These are phyloP conservation scores for Gossypium anomalum DNA, from an alignment of 345 rosid species.

Conservation along the genomic window DNA sequence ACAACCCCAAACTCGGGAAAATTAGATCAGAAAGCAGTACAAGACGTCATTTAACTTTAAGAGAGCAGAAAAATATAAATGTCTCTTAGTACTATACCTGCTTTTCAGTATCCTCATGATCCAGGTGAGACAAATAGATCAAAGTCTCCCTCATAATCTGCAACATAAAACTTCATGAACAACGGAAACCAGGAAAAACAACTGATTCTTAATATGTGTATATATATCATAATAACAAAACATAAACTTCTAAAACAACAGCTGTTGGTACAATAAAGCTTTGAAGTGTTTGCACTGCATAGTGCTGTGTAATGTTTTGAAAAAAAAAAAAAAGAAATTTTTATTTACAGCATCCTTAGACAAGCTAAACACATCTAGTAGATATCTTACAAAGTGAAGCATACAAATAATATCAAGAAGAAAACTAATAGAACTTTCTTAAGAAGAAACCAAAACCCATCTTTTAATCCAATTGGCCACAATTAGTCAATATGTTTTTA, in stretches of 20 bases:
- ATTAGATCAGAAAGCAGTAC: not conserved
- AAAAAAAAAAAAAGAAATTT: not conserved
- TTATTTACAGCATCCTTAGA: not conserved
- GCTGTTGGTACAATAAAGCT: not conserved
- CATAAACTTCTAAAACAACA: not conserved
- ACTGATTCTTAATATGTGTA: not conserved
- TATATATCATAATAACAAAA: not conserved
- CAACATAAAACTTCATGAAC: constrained; percentile 23
- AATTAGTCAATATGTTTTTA: not conserved
- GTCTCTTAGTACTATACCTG: constrained; percentile 46
- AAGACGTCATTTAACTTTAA: not conserved
- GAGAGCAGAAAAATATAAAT: not conserved
- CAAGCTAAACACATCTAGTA: not conserved
- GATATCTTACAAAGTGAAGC: not conserved
- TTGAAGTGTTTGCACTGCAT: not conserved
- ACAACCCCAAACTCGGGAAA: not conserved
- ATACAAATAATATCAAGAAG: not conserved
- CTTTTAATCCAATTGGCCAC: not conserved
- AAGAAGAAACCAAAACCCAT: not conserved
- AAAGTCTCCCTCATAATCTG: constrained; percentile 99
- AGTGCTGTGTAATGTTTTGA: not conserved
- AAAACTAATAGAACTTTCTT: not conserved
- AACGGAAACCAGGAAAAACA: not conserved
- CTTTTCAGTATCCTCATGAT: constrained; percentile 98
- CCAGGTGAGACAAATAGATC: constrained; percentile 90